Evolutionary conservation across 164 flowering plant genomes (phyloP).

Genomic region (Magnolia sinica): DNA sequence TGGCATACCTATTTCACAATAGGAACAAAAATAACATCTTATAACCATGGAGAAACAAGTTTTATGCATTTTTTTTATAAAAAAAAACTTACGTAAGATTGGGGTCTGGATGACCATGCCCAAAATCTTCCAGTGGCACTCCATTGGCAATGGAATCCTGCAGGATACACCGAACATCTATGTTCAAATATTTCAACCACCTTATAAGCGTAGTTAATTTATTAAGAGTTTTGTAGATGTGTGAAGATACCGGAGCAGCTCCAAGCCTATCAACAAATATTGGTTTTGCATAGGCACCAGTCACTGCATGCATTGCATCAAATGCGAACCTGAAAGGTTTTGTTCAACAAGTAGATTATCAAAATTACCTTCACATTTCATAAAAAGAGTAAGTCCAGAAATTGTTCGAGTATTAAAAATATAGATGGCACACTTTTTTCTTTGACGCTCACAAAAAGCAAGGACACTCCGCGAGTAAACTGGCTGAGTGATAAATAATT

Average conservation of each 20-base stretch:
- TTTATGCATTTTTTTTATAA: neutral
- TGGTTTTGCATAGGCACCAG: slow-evolving; percentile 98
- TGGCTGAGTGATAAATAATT: no score
- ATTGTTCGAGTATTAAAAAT: neutral
- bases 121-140: slow-evolving; percentile 94
- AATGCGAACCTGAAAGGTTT: slow-evolving; percentile 70
- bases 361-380: neutral
- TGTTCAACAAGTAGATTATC: neutral
- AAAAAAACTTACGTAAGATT: slow-evolving; percentile 79
- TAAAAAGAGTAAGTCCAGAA: no score
- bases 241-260: slow-evolving; percentile 61
- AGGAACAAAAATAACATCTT: slow-evolving; percentile 1
- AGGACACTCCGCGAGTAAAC: no score
- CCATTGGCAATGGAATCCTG: slow-evolving; percentile 91
- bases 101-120: slow-evolving; percentile 99
- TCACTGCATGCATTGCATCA: slow-evolving; percentile 99
- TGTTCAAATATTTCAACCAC: slow-evolving; percentile 12
- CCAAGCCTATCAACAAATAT: slow-evolving; percentile 89
- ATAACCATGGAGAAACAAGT: neutral
- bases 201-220: neutral
- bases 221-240: neutral
- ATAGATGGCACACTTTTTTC: neutral
- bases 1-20: slow-evolving; percentile 68
- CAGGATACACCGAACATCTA: slow-evolving; percentile 23
- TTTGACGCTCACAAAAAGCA: no score